Percentiles rank a stretch among this genome's conserved stretches.
Evolutionary conservation across 495 filamentous ascomycete genomes (phyloP).

Genomic region (Hypoxylon subgilvum): DNA sequence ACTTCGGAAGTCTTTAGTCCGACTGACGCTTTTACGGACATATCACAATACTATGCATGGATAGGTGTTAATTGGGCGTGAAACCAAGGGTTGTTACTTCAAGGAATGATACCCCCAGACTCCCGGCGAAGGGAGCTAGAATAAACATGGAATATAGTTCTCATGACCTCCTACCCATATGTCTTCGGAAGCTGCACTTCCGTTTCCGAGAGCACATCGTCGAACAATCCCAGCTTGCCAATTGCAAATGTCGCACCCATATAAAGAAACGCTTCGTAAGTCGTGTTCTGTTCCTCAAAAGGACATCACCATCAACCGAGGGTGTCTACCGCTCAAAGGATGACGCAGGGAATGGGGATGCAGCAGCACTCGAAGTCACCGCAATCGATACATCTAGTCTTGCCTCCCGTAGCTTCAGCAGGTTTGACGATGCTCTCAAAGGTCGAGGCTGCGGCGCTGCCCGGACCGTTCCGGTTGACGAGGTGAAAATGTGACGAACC

Average conservation of each 20-base stretch:
- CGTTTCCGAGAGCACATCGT: slow-evolving; percentile 1
- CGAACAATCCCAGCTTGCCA: too few relatives aligned
- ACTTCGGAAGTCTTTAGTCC: background rate
- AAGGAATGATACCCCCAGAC: slow-evolving; percentile 22
- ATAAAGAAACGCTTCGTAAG: too few relatives aligned
- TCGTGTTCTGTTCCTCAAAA: too few relatives aligned
- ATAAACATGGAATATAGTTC: background rate
- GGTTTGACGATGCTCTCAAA: slow-evolving; percentile 52
- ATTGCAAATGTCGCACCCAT: too few relatives aligned
- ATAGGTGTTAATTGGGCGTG: background rate
- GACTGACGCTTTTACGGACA: background rate
- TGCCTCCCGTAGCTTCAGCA: slow-evolving; percentile 42
- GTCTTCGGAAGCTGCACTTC: too few relatives aligned
- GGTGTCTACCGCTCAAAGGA: slow-evolving; percentile 42
- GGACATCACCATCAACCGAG: background rate
- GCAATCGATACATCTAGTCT: slow-evolving; percentile 54
- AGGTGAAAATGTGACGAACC: slow-evolving; percentile 24
- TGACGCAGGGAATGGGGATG: slow-evolving; percentile 52
- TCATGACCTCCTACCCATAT: too few relatives aligned
- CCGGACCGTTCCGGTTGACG: slow-evolving; percentile 47
- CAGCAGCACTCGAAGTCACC: slow-evolving; percentile 56
- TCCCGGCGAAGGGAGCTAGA: background rate
- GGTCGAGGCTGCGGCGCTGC: slow-evolving; percentile 47
- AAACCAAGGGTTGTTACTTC: background rate
- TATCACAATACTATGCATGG: background rate